Conservation (phyloP, 208 protist species). For the Lotmaria passim region DNA sequence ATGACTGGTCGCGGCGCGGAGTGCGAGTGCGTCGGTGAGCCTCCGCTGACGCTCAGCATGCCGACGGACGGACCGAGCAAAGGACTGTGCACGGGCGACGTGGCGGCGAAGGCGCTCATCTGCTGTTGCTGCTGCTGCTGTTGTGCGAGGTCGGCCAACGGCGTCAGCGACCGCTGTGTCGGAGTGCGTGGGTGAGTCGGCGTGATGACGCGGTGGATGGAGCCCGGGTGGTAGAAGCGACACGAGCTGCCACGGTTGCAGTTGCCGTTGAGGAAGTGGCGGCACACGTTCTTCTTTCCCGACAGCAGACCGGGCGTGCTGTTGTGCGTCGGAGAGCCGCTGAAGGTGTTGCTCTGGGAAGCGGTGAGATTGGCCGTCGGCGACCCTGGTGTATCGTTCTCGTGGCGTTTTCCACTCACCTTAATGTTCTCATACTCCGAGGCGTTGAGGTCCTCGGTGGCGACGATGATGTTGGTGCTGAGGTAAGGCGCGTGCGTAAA, state of each 20-base stretch:
- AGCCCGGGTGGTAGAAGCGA: conserved; percentile 57
- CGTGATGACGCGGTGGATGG: conserved; percentile 50
- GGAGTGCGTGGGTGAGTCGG: conserved; percentile 31
- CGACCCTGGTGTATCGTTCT: conserved; percentile 1
- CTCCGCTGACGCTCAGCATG: neutral
- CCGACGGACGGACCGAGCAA: neutral
- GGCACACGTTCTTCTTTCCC: conserved; percentile 47
- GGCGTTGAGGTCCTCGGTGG: conserved; percentile 13
- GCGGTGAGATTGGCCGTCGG: conserved; percentile 2
- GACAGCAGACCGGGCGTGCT: neutral
- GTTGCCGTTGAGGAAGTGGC: conserved; percentile 58
- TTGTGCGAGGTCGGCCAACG: conserved; percentile 46
- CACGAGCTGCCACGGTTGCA: conserved; percentile 70
- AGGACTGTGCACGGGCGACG: conserved; percentile 21
- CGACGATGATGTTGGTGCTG: conserved; percentile 28
- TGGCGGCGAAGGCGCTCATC: conserved; percentile 13
- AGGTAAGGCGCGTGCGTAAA: conserved; percentile 31
- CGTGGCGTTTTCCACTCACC: conserved; percentile 10
- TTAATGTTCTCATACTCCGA: conserved; percentile 22
- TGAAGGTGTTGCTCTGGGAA: conserved; percentile 4
- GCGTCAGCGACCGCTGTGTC: conserved; percentile 41
- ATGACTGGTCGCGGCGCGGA: neutral
- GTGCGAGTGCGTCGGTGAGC: neutral
- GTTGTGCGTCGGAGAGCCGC: conserved; percentile 4
- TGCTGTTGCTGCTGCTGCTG: conserved; percentile 23